A percentile compares a stretch with the other conserved stretches of the same genome.
These are phyloP conservation scores for Parasitella parasitica DNA, from an alignment of 371 early-diverging fungal genomes.

Conservation along the genomic window DNA sequence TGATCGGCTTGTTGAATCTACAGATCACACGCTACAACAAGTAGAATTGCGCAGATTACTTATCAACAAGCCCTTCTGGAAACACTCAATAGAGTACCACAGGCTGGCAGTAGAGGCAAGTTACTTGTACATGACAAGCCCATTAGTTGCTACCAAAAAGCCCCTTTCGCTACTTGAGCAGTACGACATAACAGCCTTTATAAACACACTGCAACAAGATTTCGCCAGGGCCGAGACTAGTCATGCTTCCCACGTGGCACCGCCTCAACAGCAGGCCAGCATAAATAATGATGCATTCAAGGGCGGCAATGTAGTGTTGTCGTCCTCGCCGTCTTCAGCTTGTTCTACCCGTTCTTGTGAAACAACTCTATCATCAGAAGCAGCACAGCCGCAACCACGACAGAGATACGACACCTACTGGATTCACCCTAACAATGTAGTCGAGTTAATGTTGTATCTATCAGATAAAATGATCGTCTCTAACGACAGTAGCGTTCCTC, in stretches of 20 bases:
- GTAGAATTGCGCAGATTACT: background rate
- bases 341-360: slow-evolving; percentile 3
- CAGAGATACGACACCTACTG: slow-evolving; percentile 2
- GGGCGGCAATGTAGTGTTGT: background rate
- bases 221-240: background rate
- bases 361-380: background rate
- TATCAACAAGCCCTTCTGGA: slow-evolving; percentile 8
- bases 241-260: background rate
- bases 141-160: background rate
- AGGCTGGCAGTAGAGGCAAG: background rate
- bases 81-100: background rate
- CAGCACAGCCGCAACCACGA: background rate
- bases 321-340: background rate
- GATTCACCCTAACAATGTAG: slow-evolving; percentile 18
- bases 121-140: background rate
- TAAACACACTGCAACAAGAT: background rate
- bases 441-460: slow-evolving; percentile 15
- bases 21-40: background rate
- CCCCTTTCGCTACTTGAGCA: background rate
- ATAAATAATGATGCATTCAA: background rate
- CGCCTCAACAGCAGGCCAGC: background rate
- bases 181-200: background rate
- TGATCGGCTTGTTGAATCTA: background rate
- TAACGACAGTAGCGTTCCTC: background rate
- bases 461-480: background rate